Evolutionary conservation across 1,139 yeast genomes (phyloP), one percentile per base, ranked within the genome.

Genomic region (Diutina sp.): DNA sequence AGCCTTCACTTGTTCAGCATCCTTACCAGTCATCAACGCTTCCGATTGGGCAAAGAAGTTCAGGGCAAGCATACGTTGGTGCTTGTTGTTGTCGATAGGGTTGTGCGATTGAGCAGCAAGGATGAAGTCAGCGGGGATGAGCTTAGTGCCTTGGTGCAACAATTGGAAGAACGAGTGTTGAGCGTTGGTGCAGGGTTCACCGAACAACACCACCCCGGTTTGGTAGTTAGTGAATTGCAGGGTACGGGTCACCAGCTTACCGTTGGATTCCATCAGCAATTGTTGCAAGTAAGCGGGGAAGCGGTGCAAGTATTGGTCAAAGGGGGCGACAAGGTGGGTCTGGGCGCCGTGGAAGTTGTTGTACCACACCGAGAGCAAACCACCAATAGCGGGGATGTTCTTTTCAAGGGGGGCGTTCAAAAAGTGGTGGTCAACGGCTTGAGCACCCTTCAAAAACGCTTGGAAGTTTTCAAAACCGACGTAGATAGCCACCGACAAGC

Each of bases 231-330:
- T 89, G 77, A 87, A 90, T 61, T 83, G 85, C 69, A 90, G 87
- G 66, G 89, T 90, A 73, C 97, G 86, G 65, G 96, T 87, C 64
- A 91, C 97, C 54, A 96, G 85, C 78, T 93, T 93, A 78, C 99
- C 99, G 77, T 93, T 93, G 60, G 98, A 90, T 78, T 93, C 99
- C 99, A 93, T 93, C 47, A 96, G 89, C 71, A 93, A 83, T 78
- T 93, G 99, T 79, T 93, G 99, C 74, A 93, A 82, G 77, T 93
- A 93, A 59, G 99, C 99, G 62, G 99, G 97, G 91, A 93, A 93
- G 73, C 99, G 83, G 83, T 91, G 97, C 74, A 93, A 79, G 80
- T 93, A 93, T 79, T 93, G 99, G 75, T 93, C 99, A 69, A 90
- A 93, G 63, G 99, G 99, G 60, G 97, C 96, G 63, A 93, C 97